phyloP scores from a whole-genome alignment of 1,284 basidiomycete genomes.

The Austroboletus novae-zelandiae region DNA sequence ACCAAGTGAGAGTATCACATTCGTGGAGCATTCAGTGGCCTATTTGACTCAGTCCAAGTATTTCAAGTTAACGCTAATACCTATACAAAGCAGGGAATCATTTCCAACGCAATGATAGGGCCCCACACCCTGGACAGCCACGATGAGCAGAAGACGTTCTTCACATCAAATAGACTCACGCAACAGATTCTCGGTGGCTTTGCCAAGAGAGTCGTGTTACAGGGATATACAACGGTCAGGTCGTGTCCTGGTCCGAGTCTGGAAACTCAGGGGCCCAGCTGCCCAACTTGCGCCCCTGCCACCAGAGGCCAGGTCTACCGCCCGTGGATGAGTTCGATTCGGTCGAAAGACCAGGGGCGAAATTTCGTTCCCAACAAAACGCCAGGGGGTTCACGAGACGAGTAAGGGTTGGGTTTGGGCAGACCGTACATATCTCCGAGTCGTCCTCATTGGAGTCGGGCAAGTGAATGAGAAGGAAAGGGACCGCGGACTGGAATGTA shows the following conservation, averaged over 20 bases:
- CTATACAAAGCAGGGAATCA: too few relatives aligned
- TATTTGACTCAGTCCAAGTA: too few relatives aligned
- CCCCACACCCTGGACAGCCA: too few relatives aligned
- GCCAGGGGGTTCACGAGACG: constrained; percentile 32
- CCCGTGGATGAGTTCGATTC: not conserved
- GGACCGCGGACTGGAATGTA: constrained; percentile 68
- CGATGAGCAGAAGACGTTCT: too few relatives aligned
- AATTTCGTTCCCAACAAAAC: constrained; percentile 60
- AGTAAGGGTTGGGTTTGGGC: constrained; percentile 22
- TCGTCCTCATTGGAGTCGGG: constrained; percentile 41
- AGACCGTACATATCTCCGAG: constrained; percentile 10
- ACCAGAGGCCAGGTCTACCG: constrained; percentile 56
- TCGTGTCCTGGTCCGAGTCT: constrained; percentile 5
- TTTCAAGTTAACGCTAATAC: too few relatives aligned
- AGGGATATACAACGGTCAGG: not conserved
- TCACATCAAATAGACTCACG: too few relatives aligned
- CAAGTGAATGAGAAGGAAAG: constrained; percentile 75
- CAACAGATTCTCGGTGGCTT: too few relatives aligned
- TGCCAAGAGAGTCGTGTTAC: too few relatives aligned
- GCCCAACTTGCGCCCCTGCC: constrained; percentile 19
- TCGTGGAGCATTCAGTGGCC: too few relatives aligned
- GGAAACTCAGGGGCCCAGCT: constrained; percentile 22
- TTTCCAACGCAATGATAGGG: too few relatives aligned
- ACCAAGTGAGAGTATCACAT: too few relatives aligned
- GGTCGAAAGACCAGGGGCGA: not conserved